A percentile compares a stretch with the other conserved stretches of the same genome.
These are phyloP conservation scores for Phytopythium montanum DNA, from an alignment of 352 stramenopile genomes.

Conservation along the genomic window DNA sequence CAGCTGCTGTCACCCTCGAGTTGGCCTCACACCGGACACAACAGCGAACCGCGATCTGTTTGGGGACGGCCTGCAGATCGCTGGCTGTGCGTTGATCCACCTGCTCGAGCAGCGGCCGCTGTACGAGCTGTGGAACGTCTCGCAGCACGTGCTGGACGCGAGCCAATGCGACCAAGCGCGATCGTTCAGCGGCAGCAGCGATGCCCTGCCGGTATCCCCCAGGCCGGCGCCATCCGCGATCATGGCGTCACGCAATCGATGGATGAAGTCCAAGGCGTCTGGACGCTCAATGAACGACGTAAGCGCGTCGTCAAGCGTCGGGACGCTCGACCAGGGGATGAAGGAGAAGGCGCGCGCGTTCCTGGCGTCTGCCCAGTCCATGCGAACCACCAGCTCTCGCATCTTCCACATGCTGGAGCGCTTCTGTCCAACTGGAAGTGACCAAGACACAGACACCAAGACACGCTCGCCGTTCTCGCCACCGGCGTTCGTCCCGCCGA, in stretches of 20 bases:
- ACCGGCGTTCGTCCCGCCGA: constrained; percentile 24
- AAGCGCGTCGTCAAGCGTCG: constrained; percentile 17
- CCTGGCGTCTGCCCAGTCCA: constrained; percentile 26
- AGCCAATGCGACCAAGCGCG: neutral
- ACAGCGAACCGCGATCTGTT: constrained; percentile 29
- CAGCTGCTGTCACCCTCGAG: constrained; percentile 29
- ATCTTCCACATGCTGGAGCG: constrained; percentile 47
- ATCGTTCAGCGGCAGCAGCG: neutral
- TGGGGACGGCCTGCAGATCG: constrained; percentile 57
- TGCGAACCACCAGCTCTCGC: constrained; percentile 24
- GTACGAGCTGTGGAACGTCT: constrained; percentile 64
- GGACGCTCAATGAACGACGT: neutral
- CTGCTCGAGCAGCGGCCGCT: constrained; percentile 44
- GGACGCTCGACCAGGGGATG: constrained; percentile 49
- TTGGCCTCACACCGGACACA: constrained; percentile 4
- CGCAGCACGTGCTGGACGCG: constrained; percentile 44
- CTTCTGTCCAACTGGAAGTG: constrained; percentile 18
- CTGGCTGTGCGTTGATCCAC: constrained; percentile 54
- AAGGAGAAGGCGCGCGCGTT: constrained; percentile 34
- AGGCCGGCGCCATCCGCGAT: neutral
- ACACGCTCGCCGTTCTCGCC: constrained; percentile 16
- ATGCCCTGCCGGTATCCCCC: neutral
- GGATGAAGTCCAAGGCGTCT: constrained; percentile 2
- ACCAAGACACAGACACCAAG: neutral
- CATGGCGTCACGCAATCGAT: neutral